These are phyloP conservation scores for Ophiobolus disseminans DNA, from an alignment of 2,329 filamentous ascomycete species.

Conservation along the genomic window DNA sequence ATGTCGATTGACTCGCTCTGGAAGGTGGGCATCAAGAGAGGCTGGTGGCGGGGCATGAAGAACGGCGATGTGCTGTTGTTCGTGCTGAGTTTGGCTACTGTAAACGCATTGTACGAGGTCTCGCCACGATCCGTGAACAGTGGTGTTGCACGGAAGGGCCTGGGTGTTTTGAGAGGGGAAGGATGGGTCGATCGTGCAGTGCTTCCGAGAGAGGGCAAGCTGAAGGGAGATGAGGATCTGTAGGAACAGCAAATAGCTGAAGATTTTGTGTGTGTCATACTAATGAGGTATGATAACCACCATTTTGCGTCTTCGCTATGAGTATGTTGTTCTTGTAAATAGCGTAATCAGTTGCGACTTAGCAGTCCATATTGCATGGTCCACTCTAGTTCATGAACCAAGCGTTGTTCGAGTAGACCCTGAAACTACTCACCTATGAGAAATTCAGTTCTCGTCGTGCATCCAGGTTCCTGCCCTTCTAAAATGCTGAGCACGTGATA, in stretches of 20 bases:
- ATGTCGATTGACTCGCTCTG: constrained; percentile 83
- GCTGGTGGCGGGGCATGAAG: constrained; percentile 83
- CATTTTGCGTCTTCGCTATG: too few species aligned
- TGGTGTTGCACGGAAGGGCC: constrained; percentile 70
- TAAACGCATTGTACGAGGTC: constrained; percentile 78
- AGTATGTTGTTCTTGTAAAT: too few species aligned
- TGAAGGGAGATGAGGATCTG: constrained; percentile 11
- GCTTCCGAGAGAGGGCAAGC: constrained; percentile 14
- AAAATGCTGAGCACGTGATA: constrained; percentile 15
- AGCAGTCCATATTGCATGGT: too few species aligned
- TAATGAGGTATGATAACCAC: too few species aligned
- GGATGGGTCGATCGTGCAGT: constrained; percentile 71
- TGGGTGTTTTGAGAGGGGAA: constrained; percentile 77
- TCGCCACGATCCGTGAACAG: constrained; percentile 73
- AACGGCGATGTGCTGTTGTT: constrained; percentile 88
- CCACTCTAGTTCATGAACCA: too few species aligned
- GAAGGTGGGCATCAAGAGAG: constrained; percentile 91
- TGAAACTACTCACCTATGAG: too few species aligned
- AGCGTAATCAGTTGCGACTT: too few species aligned
- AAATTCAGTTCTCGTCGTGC: too few species aligned
- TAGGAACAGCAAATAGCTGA: not conserved
- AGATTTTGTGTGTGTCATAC: not conserved
- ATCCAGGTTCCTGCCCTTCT: not conserved
- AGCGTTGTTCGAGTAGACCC: too few species aligned
- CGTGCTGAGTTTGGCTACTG: constrained; percentile 76